A percentile compares a stretch with the other conserved stretches of the same genome.
Evolutionary conservation across 148 eudicot genomes (phyloP).

Genomic region (Cornus controversa): DNA sequence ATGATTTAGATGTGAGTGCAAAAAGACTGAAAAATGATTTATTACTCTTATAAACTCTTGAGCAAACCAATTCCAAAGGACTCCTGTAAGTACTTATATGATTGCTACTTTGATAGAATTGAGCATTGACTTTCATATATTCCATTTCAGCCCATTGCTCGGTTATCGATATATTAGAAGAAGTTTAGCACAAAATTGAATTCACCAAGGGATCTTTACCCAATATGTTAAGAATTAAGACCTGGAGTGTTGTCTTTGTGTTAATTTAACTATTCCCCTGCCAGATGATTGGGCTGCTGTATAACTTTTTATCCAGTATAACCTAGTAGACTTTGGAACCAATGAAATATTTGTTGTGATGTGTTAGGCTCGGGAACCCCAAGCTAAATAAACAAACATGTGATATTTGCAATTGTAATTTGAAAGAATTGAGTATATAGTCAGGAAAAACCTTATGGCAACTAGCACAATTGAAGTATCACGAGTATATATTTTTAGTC

Average conservation of each 20-base stretch:
- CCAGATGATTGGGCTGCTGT: not conserved
- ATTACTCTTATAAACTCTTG: too few species aligned
- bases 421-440: not conserved
- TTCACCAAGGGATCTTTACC: not conserved
- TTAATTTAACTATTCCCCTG: too few species aligned
- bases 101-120: too few species aligned
- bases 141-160: too few species aligned
- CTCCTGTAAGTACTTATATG: too few species aligned
- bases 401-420: not conserved
- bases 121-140: too few species aligned
- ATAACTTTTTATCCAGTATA: not conserved
- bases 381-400: not conserved
- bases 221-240: not conserved
- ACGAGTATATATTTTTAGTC: not conserved
- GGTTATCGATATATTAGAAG: too few species aligned
- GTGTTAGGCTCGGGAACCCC: not conserved
- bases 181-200: not conserved
- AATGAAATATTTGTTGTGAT: not conserved
- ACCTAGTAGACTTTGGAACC: not conserved
- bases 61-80: too few species aligned
- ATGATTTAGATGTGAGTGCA: too few species aligned
- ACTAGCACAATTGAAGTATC: not conserved
- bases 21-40: too few species aligned
- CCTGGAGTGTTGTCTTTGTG: not conserved
- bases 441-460: not conserved